Percentiles rank a stretch among this genome's conserved stretches.
Evolutionary conservation across 2,329 filamentous ascomycete species (phyloP).

Genomic region (Dothistroma pini): DNA sequence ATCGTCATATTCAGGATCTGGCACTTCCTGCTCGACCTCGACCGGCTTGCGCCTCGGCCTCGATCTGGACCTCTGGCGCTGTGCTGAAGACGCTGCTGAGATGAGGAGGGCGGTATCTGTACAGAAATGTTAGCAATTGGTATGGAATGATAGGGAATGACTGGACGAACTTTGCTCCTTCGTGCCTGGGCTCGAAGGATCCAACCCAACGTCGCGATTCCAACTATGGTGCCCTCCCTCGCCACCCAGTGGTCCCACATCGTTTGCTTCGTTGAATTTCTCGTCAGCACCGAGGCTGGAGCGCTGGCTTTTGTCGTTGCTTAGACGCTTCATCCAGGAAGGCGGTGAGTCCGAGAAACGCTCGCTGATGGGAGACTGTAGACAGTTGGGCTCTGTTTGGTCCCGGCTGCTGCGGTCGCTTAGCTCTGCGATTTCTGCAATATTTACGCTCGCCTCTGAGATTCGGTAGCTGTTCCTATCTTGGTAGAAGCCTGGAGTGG

Average conservation of each 20-base stretch:
- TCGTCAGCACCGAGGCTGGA: not conserved
- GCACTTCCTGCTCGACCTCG: no score
- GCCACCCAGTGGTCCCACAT: not conserved
- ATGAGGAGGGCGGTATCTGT: not conserved
- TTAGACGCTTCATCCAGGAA: slow-evolving; percentile 1
- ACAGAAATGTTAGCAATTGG: not conserved
- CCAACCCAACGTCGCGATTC: not conserved
- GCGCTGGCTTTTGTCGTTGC: not conserved
- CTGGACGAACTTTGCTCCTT: not conserved
- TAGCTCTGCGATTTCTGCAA: not conserved
- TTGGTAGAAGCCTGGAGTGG: not conserved
- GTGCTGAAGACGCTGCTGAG: not conserved
- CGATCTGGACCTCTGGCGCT: slow-evolving; percentile 1
- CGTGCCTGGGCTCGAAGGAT: not conserved
- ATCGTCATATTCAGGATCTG: not conserved
- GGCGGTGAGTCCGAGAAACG: slow-evolving; percentile 3
- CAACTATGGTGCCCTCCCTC: not conserved
- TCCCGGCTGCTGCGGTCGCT: not conserved
- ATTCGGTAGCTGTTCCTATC: not conserved
- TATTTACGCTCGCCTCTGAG: not conserved
- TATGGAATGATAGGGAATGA: not conserved
- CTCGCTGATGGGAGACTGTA: not conserved
- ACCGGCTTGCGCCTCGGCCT: not conserved
- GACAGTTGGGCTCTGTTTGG: not conserved
- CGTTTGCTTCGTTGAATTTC: not conserved